Evolutionary conservation across 768 basidiomycete species (phyloP).

Genomic region (Leccinum olivaceopallidum): DNA sequence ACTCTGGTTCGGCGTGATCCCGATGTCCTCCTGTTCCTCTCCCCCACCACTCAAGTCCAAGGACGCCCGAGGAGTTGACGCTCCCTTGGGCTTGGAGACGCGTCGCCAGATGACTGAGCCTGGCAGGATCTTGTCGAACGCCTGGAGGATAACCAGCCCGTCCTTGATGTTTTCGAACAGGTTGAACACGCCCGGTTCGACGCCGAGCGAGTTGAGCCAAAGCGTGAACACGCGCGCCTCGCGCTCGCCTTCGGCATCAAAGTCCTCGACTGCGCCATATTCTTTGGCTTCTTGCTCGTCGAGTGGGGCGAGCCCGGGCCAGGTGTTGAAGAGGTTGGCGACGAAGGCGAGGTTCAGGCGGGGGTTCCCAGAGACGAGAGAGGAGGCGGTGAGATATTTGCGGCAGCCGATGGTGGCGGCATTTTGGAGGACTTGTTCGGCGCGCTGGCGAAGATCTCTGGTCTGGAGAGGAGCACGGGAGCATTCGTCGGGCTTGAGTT

Average conservation of each 20-base stretch:
- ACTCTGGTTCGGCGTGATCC: constrained; percentile 80
- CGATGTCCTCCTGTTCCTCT: constrained; percentile 78
- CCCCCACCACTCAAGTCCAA: constrained; percentile 35
- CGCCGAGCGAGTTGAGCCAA: constrained; percentile 97
- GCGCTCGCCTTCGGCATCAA: constrained; percentile 98
- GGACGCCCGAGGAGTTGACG: constrained; percentile 35
- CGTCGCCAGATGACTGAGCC: constrained; percentile 94
- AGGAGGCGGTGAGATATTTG: constrained; percentile 91
- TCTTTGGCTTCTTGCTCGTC: constrained; percentile 94
- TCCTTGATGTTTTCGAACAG: constrained; percentile 96
- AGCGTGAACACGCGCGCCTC: constrained; percentile 95
- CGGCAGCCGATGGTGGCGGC: constrained; percentile 93
- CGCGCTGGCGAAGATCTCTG: constrained; percentile 75
- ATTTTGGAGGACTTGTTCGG: constrained; percentile 93
- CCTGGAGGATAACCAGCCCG: constrained; percentile 88
- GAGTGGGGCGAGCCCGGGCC: constrained; percentile 91
- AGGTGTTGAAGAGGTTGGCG: constrained; percentile 98
- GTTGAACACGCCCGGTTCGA: constrained; percentile 96
- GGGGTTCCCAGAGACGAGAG: constrained; percentile 88
- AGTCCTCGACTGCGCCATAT: constrained; percentile 90
- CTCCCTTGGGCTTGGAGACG: constrained; percentile 83
- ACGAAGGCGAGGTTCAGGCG: constrained; percentile 98
- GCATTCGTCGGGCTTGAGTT: constrained; percentile 93
- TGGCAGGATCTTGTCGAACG: constrained; percentile 94
- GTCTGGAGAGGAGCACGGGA: constrained; percentile 91